Base-by-base conservation (phyloP, 768 basidiomycete genomes). In the Royoungia palumana region DNA sequence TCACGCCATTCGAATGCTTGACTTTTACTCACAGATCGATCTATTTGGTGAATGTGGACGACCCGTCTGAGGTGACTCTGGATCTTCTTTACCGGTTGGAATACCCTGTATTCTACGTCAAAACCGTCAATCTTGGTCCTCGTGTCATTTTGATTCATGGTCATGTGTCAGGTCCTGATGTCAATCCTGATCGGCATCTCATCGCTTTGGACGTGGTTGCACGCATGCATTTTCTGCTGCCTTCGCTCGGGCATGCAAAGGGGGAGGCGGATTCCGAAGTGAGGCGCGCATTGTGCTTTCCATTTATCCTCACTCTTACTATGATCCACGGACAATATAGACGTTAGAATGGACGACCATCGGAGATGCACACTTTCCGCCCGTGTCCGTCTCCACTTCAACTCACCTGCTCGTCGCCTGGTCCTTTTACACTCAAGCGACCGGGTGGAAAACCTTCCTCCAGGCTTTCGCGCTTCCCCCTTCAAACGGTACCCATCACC, bases 131-230 rank as follows among this genome's bases (percentile, higher is more conserved):
- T 17, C 52, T 60, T 41, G 60, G 59, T 20, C 60, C 59, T 14
- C 52, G 56, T 24, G 42, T 46, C 25, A 35, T 61, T 19, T 17
- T 43, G 16, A 30, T 60, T 20, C 47, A 39, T 13, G 44, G 47
- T 11, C 30, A 6, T 8, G 10, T 13, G 38, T 12, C 28, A 28
- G 30, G 28, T 27, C 16, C 27, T 2, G 28, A 6, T 1, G 4
- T 17, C 5, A 21, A 16, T 17, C 7, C 24, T 2, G 43, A 38
- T 37, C 28, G 28, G 30, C 19, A 21, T 46, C 16, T 50, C 16
- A 7, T 60, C 17, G 48, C 37, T 34, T n/a, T 60, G 35, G 59
- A 60, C n/a, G 56, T 60, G 25, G 44, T 55, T 12, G 24, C 59
- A 12, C 40, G 44, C 13, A 56, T 35, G 8, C 32, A 30, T 5